Conservation (phyloP, 1,139 yeast genomes). For the Debaryomyces singareniensis region DNA sequence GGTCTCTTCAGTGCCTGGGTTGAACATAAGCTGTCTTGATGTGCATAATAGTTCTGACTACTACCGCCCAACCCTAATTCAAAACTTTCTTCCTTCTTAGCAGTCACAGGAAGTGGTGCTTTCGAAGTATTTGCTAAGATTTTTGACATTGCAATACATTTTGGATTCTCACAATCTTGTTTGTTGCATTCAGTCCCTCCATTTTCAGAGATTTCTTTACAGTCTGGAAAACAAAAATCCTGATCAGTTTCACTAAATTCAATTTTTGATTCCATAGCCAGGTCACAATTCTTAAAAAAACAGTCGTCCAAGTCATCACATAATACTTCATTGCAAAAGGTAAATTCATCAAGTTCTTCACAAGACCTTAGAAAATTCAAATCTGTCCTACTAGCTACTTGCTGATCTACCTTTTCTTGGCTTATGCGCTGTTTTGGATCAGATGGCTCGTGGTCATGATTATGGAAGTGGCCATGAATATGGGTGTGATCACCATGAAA, state of each 20-base stretch:
- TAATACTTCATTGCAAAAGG: slow-evolving; percentile 34
- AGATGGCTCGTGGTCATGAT: slow-evolving; percentile 31
- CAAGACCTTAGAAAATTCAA: slow-evolving; percentile 10
- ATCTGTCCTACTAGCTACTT: slow-evolving; percentile 1
- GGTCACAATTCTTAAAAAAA: slow-evolving; percentile 30
- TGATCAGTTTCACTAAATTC: slow-evolving; percentile 3
- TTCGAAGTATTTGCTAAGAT: background rate
- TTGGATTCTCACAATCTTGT: background rate
- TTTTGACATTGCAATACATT: background rate
- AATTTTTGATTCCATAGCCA: slow-evolving; percentile 14
- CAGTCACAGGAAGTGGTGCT: slow-evolving; percentile 1
- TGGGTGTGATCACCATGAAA: slow-evolving; percentile 58
- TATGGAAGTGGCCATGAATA: slow-evolving; percentile 65
- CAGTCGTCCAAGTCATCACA: slow-evolving; percentile 44
- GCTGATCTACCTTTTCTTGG: slow-evolving; percentile 2
- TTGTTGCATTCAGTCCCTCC: background rate
- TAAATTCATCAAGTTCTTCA: slow-evolving; percentile 25
- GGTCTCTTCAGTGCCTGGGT: slow-evolving; percentile 17
- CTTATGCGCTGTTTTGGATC: background rate
- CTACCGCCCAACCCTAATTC: too few relatives aligned
- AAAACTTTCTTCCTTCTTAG: too few relatives aligned
- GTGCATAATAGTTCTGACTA: slow-evolving; percentile 6
- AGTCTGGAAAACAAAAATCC: background rate
- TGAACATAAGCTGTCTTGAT: slow-evolving; percentile 26
- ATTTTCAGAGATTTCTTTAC: background rate